A percentile compares a stretch with the other conserved stretches of the same genome.
These are phyloP conservation scores for Hydnomerulius pinastri DNA, from an alignment of 768 basidiomycete species.

Conservation along the genomic window DNA sequence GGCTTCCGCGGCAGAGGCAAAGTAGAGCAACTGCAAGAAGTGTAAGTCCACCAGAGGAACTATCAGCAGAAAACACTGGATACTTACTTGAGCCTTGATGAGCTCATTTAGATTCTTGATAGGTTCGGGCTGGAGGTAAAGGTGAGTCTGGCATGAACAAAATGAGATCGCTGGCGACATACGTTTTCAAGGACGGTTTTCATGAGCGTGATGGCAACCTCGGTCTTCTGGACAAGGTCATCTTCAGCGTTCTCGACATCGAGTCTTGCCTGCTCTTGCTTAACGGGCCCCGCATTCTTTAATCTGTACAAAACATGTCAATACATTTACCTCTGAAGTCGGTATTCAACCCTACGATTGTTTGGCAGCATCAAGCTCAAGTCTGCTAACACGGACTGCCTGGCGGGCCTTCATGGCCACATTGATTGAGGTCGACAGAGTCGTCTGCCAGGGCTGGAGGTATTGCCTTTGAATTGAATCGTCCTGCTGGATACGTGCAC, in stretches of 20 bases:
- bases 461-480: conserved; percentile 64
- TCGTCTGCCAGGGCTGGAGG: conserved; percentile 85
- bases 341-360: conserved; percentile 58
- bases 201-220: conserved; percentile 95
- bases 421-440: conserved; percentile 77
- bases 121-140: conserved; percentile 78
- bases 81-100: conserved; percentile 78
- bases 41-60: conserved; percentile 4
- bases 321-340: not conserved
- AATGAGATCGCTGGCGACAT: conserved; percentile 9
- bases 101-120: conserved; percentile 93
- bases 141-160: not conserved
- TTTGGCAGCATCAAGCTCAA: conserved; percentile 91
- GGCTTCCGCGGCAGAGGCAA: conserved; percentile 76
- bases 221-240: conserved; percentile 96
- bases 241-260: conserved; percentile 95
- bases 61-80: not conserved
- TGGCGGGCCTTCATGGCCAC: conserved; percentile 93
- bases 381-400: conserved; percentile 73
- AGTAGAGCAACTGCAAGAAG: conserved; percentile 61
- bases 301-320: conserved; percentile 49
- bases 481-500: conserved; percentile 82
- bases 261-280: conserved; percentile 89
- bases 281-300: conserved; percentile 72
- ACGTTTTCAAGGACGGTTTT: conserved; percentile 99